These are phyloP conservation scores for Camellia lanceoleosa DNA, from an alignment of 148 eudicot species.

Conservation along the genomic window DNA sequence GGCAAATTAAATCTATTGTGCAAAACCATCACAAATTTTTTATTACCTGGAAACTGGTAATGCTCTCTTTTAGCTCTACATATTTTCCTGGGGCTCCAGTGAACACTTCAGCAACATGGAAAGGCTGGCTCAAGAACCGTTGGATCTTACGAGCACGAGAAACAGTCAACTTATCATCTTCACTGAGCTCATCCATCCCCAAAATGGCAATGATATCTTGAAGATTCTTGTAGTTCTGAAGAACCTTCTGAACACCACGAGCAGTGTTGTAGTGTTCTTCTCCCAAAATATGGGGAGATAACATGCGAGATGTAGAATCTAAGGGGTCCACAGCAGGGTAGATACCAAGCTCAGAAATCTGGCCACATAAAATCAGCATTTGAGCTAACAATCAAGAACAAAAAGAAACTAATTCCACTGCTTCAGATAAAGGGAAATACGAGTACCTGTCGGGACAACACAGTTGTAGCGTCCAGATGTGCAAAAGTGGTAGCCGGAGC, in stretches of 20 bases:
- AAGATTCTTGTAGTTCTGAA: constrained; percentile 69
- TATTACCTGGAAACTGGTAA: constrained; percentile 59
- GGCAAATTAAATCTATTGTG: background rate
- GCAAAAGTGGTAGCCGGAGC: constrained; percentile 83
- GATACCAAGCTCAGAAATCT: constrained; percentile 77
- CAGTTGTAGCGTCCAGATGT: constrained; percentile 81
- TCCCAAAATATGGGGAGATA: constrained; percentile 62
- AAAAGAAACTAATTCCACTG: background rate
- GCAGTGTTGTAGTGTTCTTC: constrained; percentile 70
- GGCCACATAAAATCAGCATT: background rate
- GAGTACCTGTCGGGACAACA: constrained; percentile 64
- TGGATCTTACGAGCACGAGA: constrained; percentile 80
- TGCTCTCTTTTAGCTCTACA: constrained; percentile 64
- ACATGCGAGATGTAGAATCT: constrained; percentile 66
- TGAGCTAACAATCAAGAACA: background rate
- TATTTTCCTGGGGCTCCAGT: constrained; percentile 75
- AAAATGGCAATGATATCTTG: constrained; percentile 70
- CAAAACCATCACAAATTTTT: background rate
- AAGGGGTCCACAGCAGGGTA: constrained; percentile 68
- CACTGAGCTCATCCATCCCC: constrained; percentile 79
- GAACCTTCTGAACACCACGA: constrained; percentile 71
- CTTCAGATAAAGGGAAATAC: background rate
- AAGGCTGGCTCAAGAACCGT: constrained; percentile 69
- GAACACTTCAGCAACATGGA: constrained; percentile 72
- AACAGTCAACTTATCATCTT: constrained; percentile 69